Percentiles rank a stretch among this genome's conserved stretches.
These are phyloP conservation scores for Sporisorium sorghi DNA, from an alignment of 1,284 basidiomycete genomes.

Conservation along the genomic window DNA sequence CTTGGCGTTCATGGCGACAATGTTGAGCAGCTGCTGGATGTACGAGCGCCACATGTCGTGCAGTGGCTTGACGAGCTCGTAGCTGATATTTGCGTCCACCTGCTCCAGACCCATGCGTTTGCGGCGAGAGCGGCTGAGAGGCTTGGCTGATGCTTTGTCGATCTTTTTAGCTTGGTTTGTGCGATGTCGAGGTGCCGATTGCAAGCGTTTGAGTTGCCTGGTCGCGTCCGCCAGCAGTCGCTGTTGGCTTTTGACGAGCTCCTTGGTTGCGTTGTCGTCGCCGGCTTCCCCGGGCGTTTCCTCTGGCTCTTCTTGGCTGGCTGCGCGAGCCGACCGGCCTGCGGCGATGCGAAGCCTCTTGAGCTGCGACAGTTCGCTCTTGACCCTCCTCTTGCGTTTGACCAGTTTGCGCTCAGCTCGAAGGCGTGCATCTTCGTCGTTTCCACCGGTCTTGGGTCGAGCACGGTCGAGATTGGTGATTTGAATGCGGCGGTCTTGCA, in stretches of 20 bases:
- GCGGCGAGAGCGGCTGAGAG: constrained; percentile 41
- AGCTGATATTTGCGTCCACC: constrained; percentile 36
- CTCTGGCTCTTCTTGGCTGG: constrained; percentile 2
- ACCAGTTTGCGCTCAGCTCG: constrained; percentile 36
- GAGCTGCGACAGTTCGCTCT: constrained; percentile 42
- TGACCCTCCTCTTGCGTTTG: constrained; percentile 43
- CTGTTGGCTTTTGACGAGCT: constrained; percentile 32
- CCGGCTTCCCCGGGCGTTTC: background rate
- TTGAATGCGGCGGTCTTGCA: constrained; percentile 53
- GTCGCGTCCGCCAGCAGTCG: constrained; percentile 24
- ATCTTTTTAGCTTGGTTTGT: constrained; percentile 35
- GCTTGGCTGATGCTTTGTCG: constrained; percentile 16
- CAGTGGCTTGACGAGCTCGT: constrained; percentile 39
- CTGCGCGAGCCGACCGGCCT: constrained; percentile 16
- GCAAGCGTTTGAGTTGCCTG: constrained; percentile 31
- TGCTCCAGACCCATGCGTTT: constrained; percentile 43
- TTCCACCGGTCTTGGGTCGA: constrained; percentile 42
- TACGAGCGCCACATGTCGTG: constrained; percentile 52
- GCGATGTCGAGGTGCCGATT: constrained; percentile 19
- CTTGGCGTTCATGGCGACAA: constrained; percentile 35
- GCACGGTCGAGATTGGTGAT: constrained; percentile 51
- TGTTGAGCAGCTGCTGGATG: constrained; percentile 53
- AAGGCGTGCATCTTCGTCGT: constrained; percentile 18
- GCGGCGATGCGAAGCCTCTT: constrained; percentile 38
- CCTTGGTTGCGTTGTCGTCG: constrained; percentile 5